These are phyloP conservation scores for Lachancea mirantina DNA, from an alignment of 805 yeast species.

Conservation along the genomic window DNA sequence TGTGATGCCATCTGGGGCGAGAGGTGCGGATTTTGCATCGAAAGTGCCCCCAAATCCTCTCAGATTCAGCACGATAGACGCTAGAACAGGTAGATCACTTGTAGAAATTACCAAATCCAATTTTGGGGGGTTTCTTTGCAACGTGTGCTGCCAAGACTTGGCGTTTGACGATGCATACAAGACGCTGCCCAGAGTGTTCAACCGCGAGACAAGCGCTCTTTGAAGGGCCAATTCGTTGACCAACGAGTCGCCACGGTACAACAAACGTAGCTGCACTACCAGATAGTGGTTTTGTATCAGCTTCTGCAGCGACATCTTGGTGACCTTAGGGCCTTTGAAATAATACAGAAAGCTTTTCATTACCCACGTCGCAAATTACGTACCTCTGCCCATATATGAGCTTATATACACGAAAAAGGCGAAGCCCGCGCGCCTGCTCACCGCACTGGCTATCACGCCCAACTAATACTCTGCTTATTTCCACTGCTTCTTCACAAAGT, in stretches of 20 bases:
- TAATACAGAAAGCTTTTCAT: too few relatives aligned
- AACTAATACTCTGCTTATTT: conserved; percentile 20
- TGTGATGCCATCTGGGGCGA: not conserved
- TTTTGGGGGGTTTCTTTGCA: conserved; percentile 9
- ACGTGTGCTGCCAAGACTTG: conserved; percentile 6
- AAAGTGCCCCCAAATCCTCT: conserved; percentile 11
- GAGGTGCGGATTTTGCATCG: not conserved
- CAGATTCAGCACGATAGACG: conserved; percentile 13
- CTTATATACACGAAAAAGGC: too few relatives aligned
- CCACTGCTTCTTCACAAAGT: conserved; percentile 31
- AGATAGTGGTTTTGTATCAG: conserved; percentile 13
- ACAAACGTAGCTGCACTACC: conserved; percentile 12
- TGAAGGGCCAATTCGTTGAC: conserved; percentile 14
- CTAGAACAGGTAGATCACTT: conserved; percentile 8
- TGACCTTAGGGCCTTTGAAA: too few relatives aligned
- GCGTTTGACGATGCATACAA: conserved; percentile 16
- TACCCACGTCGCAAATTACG: too few relatives aligned
- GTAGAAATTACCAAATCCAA: conserved; percentile 15
- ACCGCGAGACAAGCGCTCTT: conserved; percentile 7
- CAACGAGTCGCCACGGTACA: conserved; percentile 6
- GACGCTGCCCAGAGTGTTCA: conserved; percentile 14
- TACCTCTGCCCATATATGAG: too few relatives aligned
- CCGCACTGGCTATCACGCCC: too few relatives aligned
- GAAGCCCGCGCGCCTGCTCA: too few relatives aligned
- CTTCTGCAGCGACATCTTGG: conserved; percentile 5